phyloP scores from a whole-genome alignment of 2,329 filamentous ascomycete genomes.

The Zymoseptoria tritici region DNA sequence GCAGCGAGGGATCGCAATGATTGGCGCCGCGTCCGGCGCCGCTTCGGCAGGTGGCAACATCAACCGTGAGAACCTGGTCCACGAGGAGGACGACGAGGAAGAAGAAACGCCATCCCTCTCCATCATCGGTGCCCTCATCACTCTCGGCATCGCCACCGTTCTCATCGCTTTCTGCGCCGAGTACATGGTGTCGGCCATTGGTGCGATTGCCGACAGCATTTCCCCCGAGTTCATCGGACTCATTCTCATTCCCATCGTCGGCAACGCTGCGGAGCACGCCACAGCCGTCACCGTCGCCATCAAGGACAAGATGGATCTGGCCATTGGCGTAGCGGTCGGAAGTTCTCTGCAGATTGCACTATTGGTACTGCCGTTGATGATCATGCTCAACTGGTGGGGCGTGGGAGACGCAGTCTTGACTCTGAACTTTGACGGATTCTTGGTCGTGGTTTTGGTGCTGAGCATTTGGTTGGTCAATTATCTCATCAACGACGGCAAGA shows the following conservation, averaged over 20 bases:
- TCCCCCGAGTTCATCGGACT: constrained; percentile 56
- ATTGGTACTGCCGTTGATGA: constrained; percentile 52
- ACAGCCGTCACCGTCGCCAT: constrained; percentile 54
- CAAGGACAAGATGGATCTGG: constrained; percentile 63
- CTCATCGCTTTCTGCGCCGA: constrained; percentile 72
- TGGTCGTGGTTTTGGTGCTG: constrained; percentile 62
- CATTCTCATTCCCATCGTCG: constrained; percentile 58
- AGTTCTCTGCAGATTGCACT: constrained; percentile 59
- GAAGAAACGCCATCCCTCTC: constrained; percentile 68
- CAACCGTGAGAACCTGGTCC: constrained; percentile 41
- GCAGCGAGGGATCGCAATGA: constrained; percentile 43
- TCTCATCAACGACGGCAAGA: constrained; percentile 46
- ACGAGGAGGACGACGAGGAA: constrained; percentile 53
- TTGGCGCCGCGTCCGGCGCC: constrained; percentile 46
- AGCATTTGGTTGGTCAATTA: constrained; percentile 52
- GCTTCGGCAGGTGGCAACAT: constrained; percentile 44
- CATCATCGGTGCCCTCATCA: constrained; percentile 62
- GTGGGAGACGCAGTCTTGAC: constrained; percentile 53
- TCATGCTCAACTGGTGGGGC: constrained; percentile 56
- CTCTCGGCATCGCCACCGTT: constrained; percentile 65
- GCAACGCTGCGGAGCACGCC: constrained; percentile 59
- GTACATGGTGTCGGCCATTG: constrained; percentile 55
- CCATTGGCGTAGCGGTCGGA: constrained; percentile 59
- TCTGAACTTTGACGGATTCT: constrained; percentile 76
- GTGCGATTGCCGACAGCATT: constrained; percentile 46